These are phyloP conservation scores for Capsicum chinense DNA, from an alignment of 257 asterid genomes.

Conservation along the genomic window DNA sequence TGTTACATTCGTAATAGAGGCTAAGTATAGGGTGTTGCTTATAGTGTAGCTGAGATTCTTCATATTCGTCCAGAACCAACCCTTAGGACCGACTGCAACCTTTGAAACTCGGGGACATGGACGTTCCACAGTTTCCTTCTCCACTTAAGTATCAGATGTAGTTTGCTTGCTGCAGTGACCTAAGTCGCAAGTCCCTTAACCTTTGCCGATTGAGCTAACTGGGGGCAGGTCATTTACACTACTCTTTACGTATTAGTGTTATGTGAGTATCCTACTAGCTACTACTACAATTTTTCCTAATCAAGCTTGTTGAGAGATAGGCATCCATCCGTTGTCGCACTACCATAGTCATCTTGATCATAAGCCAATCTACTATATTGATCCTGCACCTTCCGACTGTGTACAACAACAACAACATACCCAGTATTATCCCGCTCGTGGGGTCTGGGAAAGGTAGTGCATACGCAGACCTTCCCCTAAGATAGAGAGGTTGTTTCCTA, in stretches of 20 bases:
- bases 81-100: too few relatives aligned
- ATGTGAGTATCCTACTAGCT: neutral
- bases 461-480: too few relatives aligned
- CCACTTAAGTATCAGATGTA: neutral
- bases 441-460: too few relatives aligned
- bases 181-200: neutral
- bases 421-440: too few relatives aligned
- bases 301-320: slow-evolving; percentile 1
- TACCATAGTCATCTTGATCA: neutral
- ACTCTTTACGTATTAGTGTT: neutral
- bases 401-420: too few relatives aligned
- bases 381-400: neutral
- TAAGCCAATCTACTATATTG: neutral
- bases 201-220: neutral
- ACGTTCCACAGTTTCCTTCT: neutral
- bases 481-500: too few relatives aligned
- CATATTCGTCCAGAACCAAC: too few relatives aligned
- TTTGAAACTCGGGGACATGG: neutral
- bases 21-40: neutral
- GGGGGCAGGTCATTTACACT: neutral
- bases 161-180: neutral
- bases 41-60: neutral
- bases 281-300: neutral
- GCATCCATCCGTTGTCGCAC: too few relatives aligned
- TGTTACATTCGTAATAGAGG: too few relatives aligned